phyloP scores from a whole-genome alignment of 2,329 filamentous ascomycete genomes.

The Aspergillus vadensis region DNA sequence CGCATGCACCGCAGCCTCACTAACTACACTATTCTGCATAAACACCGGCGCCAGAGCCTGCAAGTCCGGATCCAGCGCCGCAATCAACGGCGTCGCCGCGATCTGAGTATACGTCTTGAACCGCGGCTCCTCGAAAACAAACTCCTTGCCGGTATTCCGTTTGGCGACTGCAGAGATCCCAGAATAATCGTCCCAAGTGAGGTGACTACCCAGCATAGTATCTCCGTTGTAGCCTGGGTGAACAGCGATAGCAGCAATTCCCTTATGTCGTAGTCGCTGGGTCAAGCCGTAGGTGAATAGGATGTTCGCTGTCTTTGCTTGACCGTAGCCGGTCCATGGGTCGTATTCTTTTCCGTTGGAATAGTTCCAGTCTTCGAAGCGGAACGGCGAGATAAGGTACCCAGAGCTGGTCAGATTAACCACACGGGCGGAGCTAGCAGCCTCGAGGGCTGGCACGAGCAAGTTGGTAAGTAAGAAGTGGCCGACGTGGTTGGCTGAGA shows the following conservation, averaged over 20 bases:
- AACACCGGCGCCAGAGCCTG: neutral
- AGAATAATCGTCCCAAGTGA: neutral
- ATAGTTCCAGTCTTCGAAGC: conserved; percentile 45
- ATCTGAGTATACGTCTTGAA: conserved; percentile 2
- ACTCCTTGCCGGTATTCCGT: neutral
- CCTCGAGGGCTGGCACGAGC: conserved; percentile 38
- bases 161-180: neutral
- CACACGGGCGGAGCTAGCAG: conserved; percentile 41
- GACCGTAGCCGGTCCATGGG: conserved; percentile 1
- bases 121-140: conserved; percentile 5
- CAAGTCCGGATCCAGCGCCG: neutral
- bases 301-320: neutral
- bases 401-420: conserved; percentile 49
- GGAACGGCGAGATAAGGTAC: conserved; percentile 40
- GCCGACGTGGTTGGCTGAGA: conserved; percentile 56
- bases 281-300: neutral
- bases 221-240: conserved; percentile 5
- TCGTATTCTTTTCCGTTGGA: conserved; percentile 17
- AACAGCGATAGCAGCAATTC: neutral
- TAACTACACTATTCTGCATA: conserved; percentile 5
- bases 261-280: neutral
- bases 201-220: neutral
- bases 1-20: conserved; percentile 2
- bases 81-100: conserved; percentile 5
- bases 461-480: conserved; percentile 56